Conservation (phyloP, 176 grass and related monocot species). For the Avena sativa region DNA sequence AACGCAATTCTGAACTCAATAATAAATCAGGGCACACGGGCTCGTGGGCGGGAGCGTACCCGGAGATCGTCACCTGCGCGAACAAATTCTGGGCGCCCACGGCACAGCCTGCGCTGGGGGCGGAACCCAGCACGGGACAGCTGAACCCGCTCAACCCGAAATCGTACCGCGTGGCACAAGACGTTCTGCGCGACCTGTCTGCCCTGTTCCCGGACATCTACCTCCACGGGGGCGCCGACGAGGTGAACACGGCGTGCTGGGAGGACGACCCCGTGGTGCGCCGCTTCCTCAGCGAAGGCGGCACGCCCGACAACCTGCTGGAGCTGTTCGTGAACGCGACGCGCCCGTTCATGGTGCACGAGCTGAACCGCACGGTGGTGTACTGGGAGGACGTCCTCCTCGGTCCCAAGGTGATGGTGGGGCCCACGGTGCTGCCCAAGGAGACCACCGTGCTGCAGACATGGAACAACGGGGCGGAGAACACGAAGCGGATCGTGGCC, state of each 20-base stretch:
- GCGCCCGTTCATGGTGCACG: slow-evolving; percentile 61
- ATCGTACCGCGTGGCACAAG: slow-evolving; percentile 77
- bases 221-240: slow-evolving; percentile 83
- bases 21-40: slow-evolving; percentile 69
- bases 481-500: slow-evolving; percentile 84
- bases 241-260: slow-evolving; percentile 97
- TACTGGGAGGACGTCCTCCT: slow-evolving; percentile 98
- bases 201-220: slow-evolving; percentile 71
- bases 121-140: slow-evolving; percentile 88
- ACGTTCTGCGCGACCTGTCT: slow-evolving; percentile 72
- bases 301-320: slow-evolving; percentile 71
- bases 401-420: slow-evolving; percentile 60
- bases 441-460: slow-evolving; percentile 94
- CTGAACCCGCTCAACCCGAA: slow-evolving; percentile 84
- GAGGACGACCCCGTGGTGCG: slow-evolving; percentile 66
- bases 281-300: slow-evolving; percentile 62
- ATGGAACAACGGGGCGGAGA: slow-evolving; percentile 89
- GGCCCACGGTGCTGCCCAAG: slow-evolving; percentile 53
- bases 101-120: slow-evolving; percentile 58
- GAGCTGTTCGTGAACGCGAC: slow-evolving; percentile 86
- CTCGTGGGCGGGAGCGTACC: slow-evolving; percentile 84
- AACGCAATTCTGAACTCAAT: background rate
- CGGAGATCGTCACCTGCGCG: slow-evolving; percentile 91
- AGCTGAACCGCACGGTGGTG: slow-evolving; percentile 86
- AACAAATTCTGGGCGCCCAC: slow-evolving; percentile 83